Evolutionary conservation across 441 rosid genomes (phyloP).

Genomic region (Macaranga tanarius): DNA sequence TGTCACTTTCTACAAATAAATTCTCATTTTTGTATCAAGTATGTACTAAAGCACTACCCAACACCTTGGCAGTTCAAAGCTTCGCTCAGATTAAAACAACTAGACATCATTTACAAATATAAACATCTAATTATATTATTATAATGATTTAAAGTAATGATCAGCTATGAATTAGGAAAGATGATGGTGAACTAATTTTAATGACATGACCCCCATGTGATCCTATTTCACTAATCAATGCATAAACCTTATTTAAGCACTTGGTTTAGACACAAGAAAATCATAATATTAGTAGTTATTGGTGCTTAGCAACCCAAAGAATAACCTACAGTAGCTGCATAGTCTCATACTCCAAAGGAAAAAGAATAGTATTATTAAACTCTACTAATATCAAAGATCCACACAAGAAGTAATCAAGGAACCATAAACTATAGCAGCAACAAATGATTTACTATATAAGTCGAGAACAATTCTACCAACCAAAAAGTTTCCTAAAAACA

Average conservation of each 20-base stretch:
- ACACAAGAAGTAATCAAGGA: slow-evolving; percentile 4
- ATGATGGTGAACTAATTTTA: slow-evolving; percentile 6
- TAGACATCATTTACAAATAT: background rate
- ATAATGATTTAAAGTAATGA: background rate
- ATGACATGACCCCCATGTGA: slow-evolving; percentile 5
- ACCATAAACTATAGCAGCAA: slow-evolving; percentile 22
- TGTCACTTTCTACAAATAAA: background rate
- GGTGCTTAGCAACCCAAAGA: slow-evolving; percentile 15
- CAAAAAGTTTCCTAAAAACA: slow-evolving; percentile 21
- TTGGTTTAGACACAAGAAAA: background rate
- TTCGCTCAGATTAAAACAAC: background rate
- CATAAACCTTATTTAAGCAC: background rate
- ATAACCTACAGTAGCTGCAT: background rate
- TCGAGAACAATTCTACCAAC: slow-evolving; percentile 20
- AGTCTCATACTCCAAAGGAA: too few relatives aligned
- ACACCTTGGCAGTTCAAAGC: slow-evolving; percentile 4
- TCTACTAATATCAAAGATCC: slow-evolving; percentile 20
- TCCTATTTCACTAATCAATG: slow-evolving; percentile 5
- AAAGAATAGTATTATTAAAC: background rate
- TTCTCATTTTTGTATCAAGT: background rate
- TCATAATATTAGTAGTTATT: background rate
- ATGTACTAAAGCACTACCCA: background rate
- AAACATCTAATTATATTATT: background rate
- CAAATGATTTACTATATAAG: slow-evolving; percentile 16
- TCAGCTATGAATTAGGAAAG: slow-evolving; percentile 21